These are phyloP conservation scores for Margaritispora aquatica DNA, from an alignment of 495 filamentous ascomycete genomes.

Conservation along the genomic window DNA sequence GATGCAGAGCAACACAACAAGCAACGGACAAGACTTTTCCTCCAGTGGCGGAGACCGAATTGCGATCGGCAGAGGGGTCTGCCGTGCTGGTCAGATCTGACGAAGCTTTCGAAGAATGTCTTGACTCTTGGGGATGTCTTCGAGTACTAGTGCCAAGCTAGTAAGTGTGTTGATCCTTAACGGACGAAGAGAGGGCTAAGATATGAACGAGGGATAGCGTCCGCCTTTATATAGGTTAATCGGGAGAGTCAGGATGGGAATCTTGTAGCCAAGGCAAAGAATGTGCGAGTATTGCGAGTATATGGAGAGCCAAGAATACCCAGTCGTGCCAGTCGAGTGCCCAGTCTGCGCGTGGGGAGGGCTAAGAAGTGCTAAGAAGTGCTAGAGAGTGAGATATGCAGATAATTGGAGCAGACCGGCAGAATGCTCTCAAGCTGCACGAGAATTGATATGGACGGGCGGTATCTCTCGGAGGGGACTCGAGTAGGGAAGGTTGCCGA, in stretches of 20 bases:
- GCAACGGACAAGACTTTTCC: no score
- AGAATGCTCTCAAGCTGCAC: no score
- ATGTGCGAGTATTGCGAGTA: neutral
- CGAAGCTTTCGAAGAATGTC: neutral
- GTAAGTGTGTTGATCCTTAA: no score
- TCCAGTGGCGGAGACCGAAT: no score
- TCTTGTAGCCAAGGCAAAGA: neutral
- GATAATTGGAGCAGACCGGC: neutral
- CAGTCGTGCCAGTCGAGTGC: neutral
- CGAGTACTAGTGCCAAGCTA: no score
- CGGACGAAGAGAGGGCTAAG: neutral
- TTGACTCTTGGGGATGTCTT: neutral
- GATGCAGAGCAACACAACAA: no score
- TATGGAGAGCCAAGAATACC: neutral
- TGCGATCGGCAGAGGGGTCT: neutral
- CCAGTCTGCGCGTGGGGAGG: neutral
- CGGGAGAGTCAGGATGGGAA: neutral
- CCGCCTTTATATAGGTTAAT: neutral
- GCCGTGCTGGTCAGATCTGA: no score
- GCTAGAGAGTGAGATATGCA: no score
- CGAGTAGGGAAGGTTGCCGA: neutral
- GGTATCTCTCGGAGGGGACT: neutral
- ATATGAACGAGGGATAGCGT: neutral
- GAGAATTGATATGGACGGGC: neutral
- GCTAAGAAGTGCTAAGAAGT: no score